Conservation (phyloP, 202 grass and related monocot species). For the Dendrocalamus latiflorus region DNA sequence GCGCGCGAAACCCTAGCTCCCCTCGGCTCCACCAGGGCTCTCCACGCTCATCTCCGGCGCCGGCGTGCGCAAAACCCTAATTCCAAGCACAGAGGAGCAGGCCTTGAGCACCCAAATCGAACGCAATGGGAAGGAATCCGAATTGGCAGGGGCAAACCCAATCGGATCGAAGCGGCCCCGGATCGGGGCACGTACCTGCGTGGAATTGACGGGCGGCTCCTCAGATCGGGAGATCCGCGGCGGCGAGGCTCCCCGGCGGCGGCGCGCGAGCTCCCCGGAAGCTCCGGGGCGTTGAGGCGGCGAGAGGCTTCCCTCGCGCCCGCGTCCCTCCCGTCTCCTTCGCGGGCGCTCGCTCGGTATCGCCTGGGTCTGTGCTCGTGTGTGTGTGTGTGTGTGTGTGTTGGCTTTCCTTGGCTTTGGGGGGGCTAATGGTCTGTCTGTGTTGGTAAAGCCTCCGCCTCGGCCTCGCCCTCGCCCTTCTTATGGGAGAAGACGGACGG, state of each 20-base stretch:
- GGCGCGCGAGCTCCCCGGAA: not conserved
- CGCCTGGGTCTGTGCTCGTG: conserved; percentile 33
- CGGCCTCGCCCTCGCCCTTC: not conserved
- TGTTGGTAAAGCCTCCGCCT: conserved; percentile 38
- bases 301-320: not conserved
- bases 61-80: conserved; percentile 63
- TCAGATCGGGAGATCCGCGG: conserved; percentile 74
- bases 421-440: conserved; percentile 9
- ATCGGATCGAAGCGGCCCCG: conserved; percentile 21
- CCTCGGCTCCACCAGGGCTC: conserved; percentile 49
- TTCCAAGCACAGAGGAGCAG: conserved; percentile 13
- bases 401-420: not conserved
- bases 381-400: not conserved
- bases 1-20: conserved; percentile 64
- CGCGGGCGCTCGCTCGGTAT: conserved; percentile 19
- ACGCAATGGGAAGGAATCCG: conserved; percentile 34
- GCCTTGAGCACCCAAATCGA: not conserved
- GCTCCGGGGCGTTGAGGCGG: not conserved
- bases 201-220: conserved; percentile 23
- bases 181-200: conserved; percentile 34
- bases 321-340: not conserved
- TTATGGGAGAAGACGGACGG: conserved; percentile 48
- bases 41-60: conserved; percentile 67
- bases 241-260: conserved; percentile 8
- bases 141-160: not conserved